Base-by-base conservation (phyloP, 805 yeast genomes). In the Saturnispora sanitii region DNA sequence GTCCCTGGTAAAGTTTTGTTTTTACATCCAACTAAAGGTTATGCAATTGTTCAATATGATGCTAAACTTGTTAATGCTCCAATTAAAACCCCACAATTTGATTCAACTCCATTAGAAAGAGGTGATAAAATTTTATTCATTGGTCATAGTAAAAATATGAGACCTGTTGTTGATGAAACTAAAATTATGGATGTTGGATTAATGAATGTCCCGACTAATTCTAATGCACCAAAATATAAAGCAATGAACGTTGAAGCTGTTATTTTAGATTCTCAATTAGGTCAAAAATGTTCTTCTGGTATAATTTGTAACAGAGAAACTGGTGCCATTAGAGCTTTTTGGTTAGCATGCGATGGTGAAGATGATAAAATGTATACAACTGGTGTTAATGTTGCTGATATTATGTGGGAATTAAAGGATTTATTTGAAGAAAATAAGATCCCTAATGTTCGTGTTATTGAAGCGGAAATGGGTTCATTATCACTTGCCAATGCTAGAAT, bases 341-440 rank as follows among this genome's bases (percentile, higher is more conserved):
- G 96, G 96, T 59, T 87, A 46, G 72, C 90, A 1, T 86, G 75
- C 57, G 67, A 86, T 39, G 95, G 94, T 15, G 95, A 84, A 49
- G 71, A 77, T 37, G 68, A 65, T 32, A 70, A 71, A 33, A 76
- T 75, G 38, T 92, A 83, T 48, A 70, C 76, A 20, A 77, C 83
- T 69, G 95, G 94, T 15, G 57, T 87, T 37, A 94, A 84, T 57
- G 78, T 81, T 12, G 71, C 79, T 6, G 82, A 82, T 42, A 66
- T 86, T 21, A 54, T 64, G 41, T 62, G 68, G 41, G 79, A 83
- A 6, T 66, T 87, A 25, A 68, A 72, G 19, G 57, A 63, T 33
- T 65, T 86, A 40, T 20, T 40, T 9, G 26, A 40, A 45, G 65
- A 68, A 17, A 71, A 71, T 34, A 53, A 60, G 17, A 57, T 61